These are phyloP conservation scores for Huntiella moniliformis DNA, from an alignment of 2,329 filamentous ascomycete species.

Conservation along the genomic window DNA sequence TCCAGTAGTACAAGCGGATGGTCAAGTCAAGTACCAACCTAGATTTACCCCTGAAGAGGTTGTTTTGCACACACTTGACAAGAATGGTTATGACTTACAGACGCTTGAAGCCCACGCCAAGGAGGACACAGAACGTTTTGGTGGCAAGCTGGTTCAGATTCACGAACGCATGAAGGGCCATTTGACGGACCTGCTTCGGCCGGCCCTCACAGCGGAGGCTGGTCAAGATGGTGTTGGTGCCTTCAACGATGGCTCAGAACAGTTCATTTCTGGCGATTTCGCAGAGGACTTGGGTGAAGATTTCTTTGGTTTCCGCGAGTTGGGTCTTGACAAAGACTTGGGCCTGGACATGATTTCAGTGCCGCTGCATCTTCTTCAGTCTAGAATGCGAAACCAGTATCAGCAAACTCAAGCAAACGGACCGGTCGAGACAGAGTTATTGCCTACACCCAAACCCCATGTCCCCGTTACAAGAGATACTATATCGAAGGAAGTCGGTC, in stretches of 20 bases:
- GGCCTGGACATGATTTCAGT: slow-evolving; percentile 76
- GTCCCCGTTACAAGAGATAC: slow-evolving; percentile 65
- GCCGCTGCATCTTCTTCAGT: slow-evolving; percentile 82
- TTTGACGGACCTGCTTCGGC: slow-evolving; percentile 79
- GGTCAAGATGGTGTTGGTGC: slow-evolving; percentile 71
- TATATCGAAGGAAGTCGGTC: slow-evolving; percentile 61
- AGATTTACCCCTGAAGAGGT: slow-evolving; percentile 72
- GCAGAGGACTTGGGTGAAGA: slow-evolving; percentile 95
- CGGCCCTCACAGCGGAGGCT: slow-evolving; percentile 56
- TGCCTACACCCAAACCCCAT: slow-evolving; percentile 48
- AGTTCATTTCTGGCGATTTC: slow-evolving; percentile 92
- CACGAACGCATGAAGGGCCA: slow-evolving; percentile 92
- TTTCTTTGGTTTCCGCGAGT: slow-evolving; percentile 94
- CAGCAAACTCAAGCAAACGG: slow-evolving; percentile 54
- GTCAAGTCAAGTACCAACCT: slow-evolving; percentile 27
- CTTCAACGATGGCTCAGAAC: slow-evolving; percentile 92
- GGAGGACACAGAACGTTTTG: slow-evolving; percentile 79
- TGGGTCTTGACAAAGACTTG: slow-evolving; percentile 82
- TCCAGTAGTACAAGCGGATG: slow-evolving; percentile 33
- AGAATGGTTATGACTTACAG: slow-evolving; percentile 69
- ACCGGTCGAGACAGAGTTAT: slow-evolving; percentile 39
- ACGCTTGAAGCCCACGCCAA: slow-evolving; percentile 70
- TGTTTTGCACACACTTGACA: slow-evolving; percentile 65
- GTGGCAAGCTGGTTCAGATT: slow-evolving; percentile 59
- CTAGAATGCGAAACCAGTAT: slow-evolving; percentile 69